Conservation (phyloP, 352 stramenopile species). For the Globisporangium iwayamae region DNA sequence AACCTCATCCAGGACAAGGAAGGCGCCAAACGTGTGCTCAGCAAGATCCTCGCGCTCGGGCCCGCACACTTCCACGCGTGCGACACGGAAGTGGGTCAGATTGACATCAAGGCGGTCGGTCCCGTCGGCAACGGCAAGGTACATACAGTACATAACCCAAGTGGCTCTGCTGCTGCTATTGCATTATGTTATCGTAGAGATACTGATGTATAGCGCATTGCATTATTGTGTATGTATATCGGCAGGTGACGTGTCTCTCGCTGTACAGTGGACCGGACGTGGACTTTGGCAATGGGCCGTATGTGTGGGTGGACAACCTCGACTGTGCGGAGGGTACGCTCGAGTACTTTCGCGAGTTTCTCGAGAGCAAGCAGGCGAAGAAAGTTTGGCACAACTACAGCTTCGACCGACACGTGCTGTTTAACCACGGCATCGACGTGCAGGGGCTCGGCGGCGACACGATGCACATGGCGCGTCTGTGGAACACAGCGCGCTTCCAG, state of each 20-base stretch:
- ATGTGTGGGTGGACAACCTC: slow-evolving; percentile 91
- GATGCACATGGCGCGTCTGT: slow-evolving; percentile 98
- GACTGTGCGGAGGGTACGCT: slow-evolving; percentile 88
- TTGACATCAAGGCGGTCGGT: slow-evolving; percentile 93
- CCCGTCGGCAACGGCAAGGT: slow-evolving; percentile 95
- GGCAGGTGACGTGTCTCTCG: slow-evolving; percentile 93
- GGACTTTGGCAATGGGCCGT: slow-evolving; percentile 94
- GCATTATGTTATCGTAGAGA: no score
- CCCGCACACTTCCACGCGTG: slow-evolving; percentile 90
- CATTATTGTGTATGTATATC: background rate
- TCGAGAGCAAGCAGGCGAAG: slow-evolving; percentile 87
- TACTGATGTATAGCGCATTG: no score
- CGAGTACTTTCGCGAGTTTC: slow-evolving; percentile 80
- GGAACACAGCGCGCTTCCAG: slow-evolving; percentile 82
- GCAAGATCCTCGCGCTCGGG: slow-evolving; percentile 54
- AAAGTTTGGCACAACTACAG: slow-evolving; percentile 99
- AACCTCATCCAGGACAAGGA: slow-evolving; percentile 79
- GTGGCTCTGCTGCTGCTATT: no score
- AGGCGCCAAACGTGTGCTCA: slow-evolving; percentile 54
- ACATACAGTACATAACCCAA: background rate
- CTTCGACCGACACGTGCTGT: slow-evolving; percentile 98
- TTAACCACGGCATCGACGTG: slow-evolving; percentile 95
- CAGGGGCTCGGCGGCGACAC: slow-evolving; percentile 95
- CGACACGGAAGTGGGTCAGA: slow-evolving; percentile 97
- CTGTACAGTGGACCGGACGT: slow-evolving; percentile 95